Evolutionary conservation across 805 yeast species (phyloP), one percentile per base, ranked within the genome.

Genomic region (Scheffersomyces amazonensis): DNA sequence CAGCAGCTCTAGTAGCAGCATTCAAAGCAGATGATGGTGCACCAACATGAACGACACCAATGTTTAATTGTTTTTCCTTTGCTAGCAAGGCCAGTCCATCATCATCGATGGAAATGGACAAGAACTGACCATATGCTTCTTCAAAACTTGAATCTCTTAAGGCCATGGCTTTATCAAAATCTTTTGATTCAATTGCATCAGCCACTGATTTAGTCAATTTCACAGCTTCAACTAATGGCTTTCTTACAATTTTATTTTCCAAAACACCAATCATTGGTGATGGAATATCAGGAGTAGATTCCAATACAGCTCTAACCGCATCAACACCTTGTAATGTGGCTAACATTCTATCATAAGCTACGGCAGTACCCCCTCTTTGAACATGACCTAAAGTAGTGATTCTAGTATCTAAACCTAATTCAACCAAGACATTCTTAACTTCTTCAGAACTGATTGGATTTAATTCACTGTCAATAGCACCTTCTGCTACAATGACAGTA

Each of bases 301-400:
- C 87, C 53, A 84, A 67, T 10, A 83, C 83, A 1, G 89, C 89
- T 46, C 79, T 73, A 35, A 83, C 88, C 5, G 90, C 90, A 50
- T 83, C 90, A 33, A 83, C 89, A 64, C 90, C 91, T 68, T 83
- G 91, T 46, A 83, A 55, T 16, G 91, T 83, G 24, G 89, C 89
- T 45, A 84, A 61, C 53, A 78, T 60, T 51, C 91, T 68, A 57
- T 83, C 91, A 50, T 66, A 80, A 1, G 89, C 87, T 34, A 81
- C 87, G 1, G 91, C 88, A 16, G 83, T 73, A 54, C 91, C 91
- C 65, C 91, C 91, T 66, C 91, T 73, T 65, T 83, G 91, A 31
- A 83, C 90, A 49, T 83, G 91, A 17, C 91, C 91, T 50, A 83
- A 65, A 4, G 84, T 81, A 35, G 91, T 83, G 50, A 83, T 73